Evolutionary conservation across 106 monocot species (phyloP).

Genomic region (Acanthochlamys bracteata): DNA sequence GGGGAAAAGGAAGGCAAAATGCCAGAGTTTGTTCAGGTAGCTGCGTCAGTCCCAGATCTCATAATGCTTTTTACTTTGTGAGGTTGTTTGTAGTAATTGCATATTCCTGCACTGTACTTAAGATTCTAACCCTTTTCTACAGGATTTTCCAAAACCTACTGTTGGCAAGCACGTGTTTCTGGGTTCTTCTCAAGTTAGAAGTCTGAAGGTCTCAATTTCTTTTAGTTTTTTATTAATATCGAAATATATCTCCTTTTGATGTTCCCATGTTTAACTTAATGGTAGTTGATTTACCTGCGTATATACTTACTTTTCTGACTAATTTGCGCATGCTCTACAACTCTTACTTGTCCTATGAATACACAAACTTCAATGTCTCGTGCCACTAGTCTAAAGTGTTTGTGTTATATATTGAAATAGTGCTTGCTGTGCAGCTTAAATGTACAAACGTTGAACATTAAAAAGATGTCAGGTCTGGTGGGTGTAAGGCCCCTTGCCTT

Average conservation of each 20-base stretch:
- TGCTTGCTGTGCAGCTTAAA: not conserved
- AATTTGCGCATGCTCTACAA: not conserved
- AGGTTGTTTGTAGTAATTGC: no score
- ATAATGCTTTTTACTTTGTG: not conserved
- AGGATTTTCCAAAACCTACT: slow-evolving; percentile 14
- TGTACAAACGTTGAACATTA: no score
- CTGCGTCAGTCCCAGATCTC: not conserved
- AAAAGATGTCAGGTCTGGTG: no score
- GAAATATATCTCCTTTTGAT: not conserved
- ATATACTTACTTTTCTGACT: not conserved
- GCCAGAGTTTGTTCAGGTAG: slow-evolving; percentile 46
- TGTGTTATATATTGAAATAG: not conserved
- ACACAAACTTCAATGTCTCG: not conserved
- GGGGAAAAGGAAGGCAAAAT: slow-evolving; percentile 39
- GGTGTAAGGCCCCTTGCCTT: no score
- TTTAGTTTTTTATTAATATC: not conserved
- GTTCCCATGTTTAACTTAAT: not conserved
- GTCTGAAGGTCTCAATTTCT: slow-evolving; percentile 15
- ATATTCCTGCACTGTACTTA: not conserved
- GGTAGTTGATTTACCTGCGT: not conserved
- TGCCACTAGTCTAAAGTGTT: not conserved
- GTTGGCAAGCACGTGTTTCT: slow-evolving; percentile 3
- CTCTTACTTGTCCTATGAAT: not conserved
- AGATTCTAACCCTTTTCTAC: not conserved
- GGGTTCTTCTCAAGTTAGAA: slow-evolving; percentile 8